A percentile compares a stretch with the other conserved stretches of the same genome.
These are phyloP conservation scores for Elaeagnus macrophylla DNA, from an alignment of 306 rosid genomes.

Conservation along the genomic window DNA sequence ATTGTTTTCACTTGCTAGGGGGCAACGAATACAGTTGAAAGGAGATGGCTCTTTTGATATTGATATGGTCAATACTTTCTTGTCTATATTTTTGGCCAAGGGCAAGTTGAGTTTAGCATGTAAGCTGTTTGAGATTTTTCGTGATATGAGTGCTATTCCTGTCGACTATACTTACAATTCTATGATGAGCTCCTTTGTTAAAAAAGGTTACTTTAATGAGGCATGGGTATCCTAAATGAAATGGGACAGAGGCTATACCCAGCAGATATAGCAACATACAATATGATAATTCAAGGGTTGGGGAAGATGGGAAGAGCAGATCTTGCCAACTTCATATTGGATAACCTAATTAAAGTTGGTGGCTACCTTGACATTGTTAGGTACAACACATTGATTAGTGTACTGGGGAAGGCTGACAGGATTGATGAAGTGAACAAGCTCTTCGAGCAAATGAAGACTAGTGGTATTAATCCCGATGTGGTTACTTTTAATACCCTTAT, in stretches of 20 bases:
- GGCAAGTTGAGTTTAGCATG: slow-evolving; percentile 84
- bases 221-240: slow-evolving; percentile 60
- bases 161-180: slow-evolving; percentile 75
- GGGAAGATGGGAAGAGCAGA: slow-evolving; percentile 95
- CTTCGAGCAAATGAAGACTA: slow-evolving; percentile 66
- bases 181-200: slow-evolving; percentile 80
- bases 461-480: slow-evolving; percentile 81
- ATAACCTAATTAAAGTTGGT: slow-evolving; percentile 66
- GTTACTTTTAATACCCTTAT: slow-evolving; percentile 79
- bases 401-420: slow-evolving; percentile 76
- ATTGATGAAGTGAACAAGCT: slow-evolving; percentile 62
- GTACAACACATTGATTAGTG: slow-evolving; percentile 87
- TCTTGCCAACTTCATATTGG: slow-evolving; percentile 75
- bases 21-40: slow-evolving; percentile 57
- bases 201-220: slow-evolving; percentile 74
- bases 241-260: slow-evolving; percentile 75
- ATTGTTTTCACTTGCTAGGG: slow-evolving; percentile 38
- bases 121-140: slow-evolving; percentile 81
- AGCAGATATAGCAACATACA: slow-evolving; percentile 84
- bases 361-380: slow-evolving; percentile 86
- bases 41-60: slow-evolving; percentile 49
- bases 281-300: slow-evolving; percentile 79
- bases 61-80: slow-evolving; percentile 80
- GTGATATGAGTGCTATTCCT: slow-evolving; percentile 57
- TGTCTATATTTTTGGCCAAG: slow-evolving; percentile 77